Base-by-base conservation (phyloP, 495 filamentous ascomycete species). In the Achaetomiella virescens region DNA sequence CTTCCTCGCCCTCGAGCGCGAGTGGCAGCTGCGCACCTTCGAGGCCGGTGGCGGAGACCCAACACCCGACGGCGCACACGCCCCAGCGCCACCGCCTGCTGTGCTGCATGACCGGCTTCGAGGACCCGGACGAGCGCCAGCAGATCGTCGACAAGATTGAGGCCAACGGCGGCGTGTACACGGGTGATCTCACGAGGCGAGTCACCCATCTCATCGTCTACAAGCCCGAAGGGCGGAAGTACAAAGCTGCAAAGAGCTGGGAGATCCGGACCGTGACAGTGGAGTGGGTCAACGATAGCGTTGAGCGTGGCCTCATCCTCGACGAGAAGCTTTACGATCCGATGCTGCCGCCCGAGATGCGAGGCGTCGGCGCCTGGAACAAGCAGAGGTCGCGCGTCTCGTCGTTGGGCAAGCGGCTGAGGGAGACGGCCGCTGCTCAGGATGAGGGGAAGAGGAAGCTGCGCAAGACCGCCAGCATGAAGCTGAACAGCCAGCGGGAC, bases 251-350 rank as follows among this genome's bases (percentile, higher is more conserved):
- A 11, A 82, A 77, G 54, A 76, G 77, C 60, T 97, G 91, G 88
- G 77, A 78, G 44, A 80, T 96, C 59, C 84, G 80, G 21, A 82
- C 89, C 29, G 88, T 97, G 24, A 81, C 84, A 3, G 64, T 84
- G 33, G 87, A 95, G 67, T 98, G 93, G 93, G 78, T 97, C 43
- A 71, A 81, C 24, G 84, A 97, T 56, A 91, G 91, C 64, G 60
- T 93, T 51, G 84, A 89, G 61, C 83, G 93, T 52, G 95, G 93
- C n/a, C 91, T 98, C 90, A 85, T 88, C 3, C 75, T 98, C 21
- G 87, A 96, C 29, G 95, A 96, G 64, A 75, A 75, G 11, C 80
- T 81, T 54, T 98, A 95, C 67, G 83, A 93, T 66, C 91, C 89
- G 2, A 69, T 73, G 31, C 56, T 91, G 11, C 82, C 89, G 7